These are phyloP conservation scores for Ustilago crameri DNA, from an alignment of 1,284 basidiomycete species.

Conservation along the genomic window DNA sequence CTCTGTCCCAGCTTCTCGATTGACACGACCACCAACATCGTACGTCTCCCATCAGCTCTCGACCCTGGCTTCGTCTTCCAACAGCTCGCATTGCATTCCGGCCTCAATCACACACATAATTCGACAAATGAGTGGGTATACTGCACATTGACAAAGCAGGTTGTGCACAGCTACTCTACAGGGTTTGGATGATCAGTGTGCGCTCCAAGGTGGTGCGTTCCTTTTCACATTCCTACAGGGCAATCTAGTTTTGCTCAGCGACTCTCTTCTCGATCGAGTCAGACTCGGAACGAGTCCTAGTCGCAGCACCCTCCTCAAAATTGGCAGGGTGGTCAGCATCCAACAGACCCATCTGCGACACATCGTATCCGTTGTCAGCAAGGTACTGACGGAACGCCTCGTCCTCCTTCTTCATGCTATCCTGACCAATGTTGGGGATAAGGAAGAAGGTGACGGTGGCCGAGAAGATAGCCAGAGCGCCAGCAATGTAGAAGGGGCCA, in stretches of 20 bases:
- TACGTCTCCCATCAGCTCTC: no score
- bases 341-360: conserved; percentile 54
- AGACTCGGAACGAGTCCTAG: conserved; percentile 18
- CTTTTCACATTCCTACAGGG: neutral
- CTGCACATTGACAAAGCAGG: no score
- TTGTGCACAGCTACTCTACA: neutral
- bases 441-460: conserved; percentile 80
- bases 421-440: conserved; percentile 79
- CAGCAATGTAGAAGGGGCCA: conserved; percentile 69
- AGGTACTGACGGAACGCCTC: conserved; percentile 70
- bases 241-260: conserved; percentile 5
- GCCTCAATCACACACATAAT: no score
- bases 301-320: conserved; percentile 35
- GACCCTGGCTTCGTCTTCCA: no score
- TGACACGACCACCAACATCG: no score
- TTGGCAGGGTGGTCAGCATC: conserved; percentile 19
- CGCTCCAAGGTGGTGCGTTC: no score
- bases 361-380: conserved; percentile 59
- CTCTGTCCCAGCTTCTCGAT: no score
- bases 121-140: no score
- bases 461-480: conserved; percentile 79
- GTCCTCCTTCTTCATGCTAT: conserved; percentile 85
- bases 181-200: neutral
- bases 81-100: no score
- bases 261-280: conserved; percentile 27